Conservation (phyloP, 2,329 filamentous ascomycete species). For the Pyrenophora teres region DNA sequence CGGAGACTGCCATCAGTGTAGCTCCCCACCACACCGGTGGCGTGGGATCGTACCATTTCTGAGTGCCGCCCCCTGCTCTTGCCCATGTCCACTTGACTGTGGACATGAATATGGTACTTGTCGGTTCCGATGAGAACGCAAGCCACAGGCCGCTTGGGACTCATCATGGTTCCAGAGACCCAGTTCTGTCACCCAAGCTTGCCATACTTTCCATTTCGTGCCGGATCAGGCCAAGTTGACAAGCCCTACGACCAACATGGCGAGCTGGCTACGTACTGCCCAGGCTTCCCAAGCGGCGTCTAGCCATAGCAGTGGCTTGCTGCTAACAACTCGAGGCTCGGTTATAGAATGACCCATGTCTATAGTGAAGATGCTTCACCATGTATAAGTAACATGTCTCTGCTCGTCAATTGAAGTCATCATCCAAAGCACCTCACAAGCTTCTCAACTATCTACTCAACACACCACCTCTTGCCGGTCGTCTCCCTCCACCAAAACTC, state of each 20-base stretch:
- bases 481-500: conserved; percentile 4
- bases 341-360: conserved; percentile 4
- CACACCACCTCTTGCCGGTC: conserved; percentile 10
- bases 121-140: conserved; percentile 8
- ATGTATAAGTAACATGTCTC: conserved; percentile 21
- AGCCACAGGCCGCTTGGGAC: conserved; percentile 17
- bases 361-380: background rate
- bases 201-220: background rate
- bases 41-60: conserved; percentile 9
- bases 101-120: conserved; percentile 9
- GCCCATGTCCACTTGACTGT: background rate
- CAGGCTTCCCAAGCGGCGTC: background rate
- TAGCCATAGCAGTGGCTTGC: conserved; percentile 11
- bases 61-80: conserved; percentile 14
- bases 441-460: conserved; percentile 6
- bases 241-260: background rate
- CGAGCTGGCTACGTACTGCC: conserved; percentile 1
- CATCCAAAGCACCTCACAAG: conserved; percentile 14
- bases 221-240: conserved; percentile 7
- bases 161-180: background rate
- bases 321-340: conserved; percentile 6
- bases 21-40: conserved; percentile 5
- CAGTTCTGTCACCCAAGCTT: conserved; percentile 8
- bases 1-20: conserved; percentile 7
- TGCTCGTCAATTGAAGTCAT: conserved; percentile 13